These are phyloP conservation scores for Cladosporium sp. DNA, from an alignment of 2,329 filamentous ascomycete genomes.

Conservation along the genomic window DNA sequence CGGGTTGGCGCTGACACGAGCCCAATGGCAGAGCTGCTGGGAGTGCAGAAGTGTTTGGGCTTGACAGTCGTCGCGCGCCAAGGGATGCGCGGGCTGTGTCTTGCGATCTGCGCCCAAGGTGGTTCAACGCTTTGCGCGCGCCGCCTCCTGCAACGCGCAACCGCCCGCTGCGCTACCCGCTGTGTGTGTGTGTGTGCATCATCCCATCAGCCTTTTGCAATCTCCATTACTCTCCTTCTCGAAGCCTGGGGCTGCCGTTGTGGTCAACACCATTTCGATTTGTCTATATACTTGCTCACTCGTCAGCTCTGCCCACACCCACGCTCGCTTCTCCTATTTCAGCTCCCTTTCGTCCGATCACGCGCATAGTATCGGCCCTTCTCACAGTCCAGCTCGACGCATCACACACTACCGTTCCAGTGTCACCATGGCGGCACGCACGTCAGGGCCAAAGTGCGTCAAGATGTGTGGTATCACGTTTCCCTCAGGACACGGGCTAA, in stretches of 20 bases:
- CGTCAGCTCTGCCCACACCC: too few relatives aligned
- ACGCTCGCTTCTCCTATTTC: background rate
- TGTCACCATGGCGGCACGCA: background rate
- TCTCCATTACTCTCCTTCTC: background rate
- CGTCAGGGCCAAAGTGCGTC: background rate
- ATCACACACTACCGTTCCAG: background rate
- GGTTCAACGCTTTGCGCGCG: slow-evolving; percentile 1
- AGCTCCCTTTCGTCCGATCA: background rate
- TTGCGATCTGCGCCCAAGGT: background rate
- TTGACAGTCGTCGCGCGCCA: background rate
- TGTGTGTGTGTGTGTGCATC: too few relatives aligned
- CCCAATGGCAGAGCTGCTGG: background rate
- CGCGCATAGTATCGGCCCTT: background rate
- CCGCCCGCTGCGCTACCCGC: background rate
- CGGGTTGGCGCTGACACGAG: background rate
- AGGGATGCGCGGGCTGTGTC: slow-evolving; percentile 1
- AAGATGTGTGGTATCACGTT: background rate
- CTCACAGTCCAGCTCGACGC: background rate
- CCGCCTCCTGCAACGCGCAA: background rate
- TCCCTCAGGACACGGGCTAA: background rate
- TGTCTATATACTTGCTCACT: too few relatives aligned
- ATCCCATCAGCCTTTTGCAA: background rate
- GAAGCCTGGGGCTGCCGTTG: background rate
- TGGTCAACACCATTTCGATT: background rate
- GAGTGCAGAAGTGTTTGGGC: background rate